A percentile compares a stretch with the other conserved stretches of the same genome.
These are phyloP conservation scores for Dendrobium catenatum DNA, from an alignment of 106 monocot genomes.

Conservation along the genomic window DNA sequence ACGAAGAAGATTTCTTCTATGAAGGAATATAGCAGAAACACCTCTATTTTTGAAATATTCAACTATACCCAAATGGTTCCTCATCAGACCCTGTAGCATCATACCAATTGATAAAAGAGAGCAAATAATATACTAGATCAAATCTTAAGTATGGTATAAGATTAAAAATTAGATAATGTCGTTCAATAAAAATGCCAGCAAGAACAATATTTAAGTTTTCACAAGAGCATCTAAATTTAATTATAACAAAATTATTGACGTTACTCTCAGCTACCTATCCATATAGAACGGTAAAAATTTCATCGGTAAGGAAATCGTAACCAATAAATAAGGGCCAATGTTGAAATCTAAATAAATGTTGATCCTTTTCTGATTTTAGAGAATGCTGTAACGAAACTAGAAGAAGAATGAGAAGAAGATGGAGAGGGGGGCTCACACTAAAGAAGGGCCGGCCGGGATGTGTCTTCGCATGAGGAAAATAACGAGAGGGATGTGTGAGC, in stretches of 20 bases:
- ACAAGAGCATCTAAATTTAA: background rate
- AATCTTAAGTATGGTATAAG: background rate
- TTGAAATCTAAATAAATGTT: no score
- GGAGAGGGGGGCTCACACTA: no score
- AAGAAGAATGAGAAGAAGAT: no score
- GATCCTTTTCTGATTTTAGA: no score
- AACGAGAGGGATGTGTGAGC: no score
- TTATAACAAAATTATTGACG: background rate
- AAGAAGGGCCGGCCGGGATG: no score
- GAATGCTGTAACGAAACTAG: no score
- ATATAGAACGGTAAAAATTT: no score
- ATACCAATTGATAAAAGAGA: background rate
- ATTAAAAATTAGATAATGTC: background rate
- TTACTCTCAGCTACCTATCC: background rate
- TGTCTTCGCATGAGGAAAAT: no score
- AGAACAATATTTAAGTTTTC: background rate
- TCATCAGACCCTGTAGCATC: slow-evolving; percentile 40
- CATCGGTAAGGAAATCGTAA: no score
- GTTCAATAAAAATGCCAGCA: background rate
- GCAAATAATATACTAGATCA: background rate
- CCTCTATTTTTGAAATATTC: slow-evolving; percentile 55
- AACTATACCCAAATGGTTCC: slow-evolving; percentile 39
- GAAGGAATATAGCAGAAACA: slow-evolving; percentile 49
- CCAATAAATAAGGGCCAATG: no score
- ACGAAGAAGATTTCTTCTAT: slow-evolving; percentile 25